These are phyloP conservation scores for Penicilliopsis zonata DNA, from an alignment of 495 filamentous ascomycete species.

Conservation along the genomic window DNA sequence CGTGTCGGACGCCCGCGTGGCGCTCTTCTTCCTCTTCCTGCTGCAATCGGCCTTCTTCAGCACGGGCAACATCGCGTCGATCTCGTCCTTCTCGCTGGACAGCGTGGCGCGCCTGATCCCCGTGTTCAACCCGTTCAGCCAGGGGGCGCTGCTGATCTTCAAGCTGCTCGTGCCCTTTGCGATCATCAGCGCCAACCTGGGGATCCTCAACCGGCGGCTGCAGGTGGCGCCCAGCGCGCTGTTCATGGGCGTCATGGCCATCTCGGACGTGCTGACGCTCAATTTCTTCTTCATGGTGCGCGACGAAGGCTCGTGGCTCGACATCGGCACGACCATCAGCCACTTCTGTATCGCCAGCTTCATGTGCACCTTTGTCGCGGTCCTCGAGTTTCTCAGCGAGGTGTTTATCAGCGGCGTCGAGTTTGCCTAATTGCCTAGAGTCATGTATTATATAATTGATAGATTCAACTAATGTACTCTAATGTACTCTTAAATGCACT, in stretches of 20 bases:
- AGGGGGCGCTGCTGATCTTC: slow-evolving; percentile 74
- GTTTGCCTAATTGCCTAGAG: too few species aligned
- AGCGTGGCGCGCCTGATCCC: slow-evolving; percentile 86
- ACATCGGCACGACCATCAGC: slow-evolving; percentile 92
- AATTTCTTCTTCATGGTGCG: slow-evolving; percentile 97
- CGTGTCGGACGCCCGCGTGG: slow-evolving; percentile 71
- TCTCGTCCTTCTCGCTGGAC: slow-evolving; percentile 91
- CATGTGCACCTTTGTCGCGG: slow-evolving; percentile 83
- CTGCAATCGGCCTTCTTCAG: slow-evolving; percentile 95
- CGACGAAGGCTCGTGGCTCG: slow-evolving; percentile 93
- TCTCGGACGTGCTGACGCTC: slow-evolving; percentile 84
- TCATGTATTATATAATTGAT: too few species aligned
- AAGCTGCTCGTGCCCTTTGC: slow-evolving; percentile 93
- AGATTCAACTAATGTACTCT: too few species aligned
- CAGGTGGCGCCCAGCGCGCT: slow-evolving; percentile 72
- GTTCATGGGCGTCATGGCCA: slow-evolving; percentile 90
- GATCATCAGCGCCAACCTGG: slow-evolving; percentile 84
- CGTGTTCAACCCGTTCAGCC: slow-evolving; percentile 86
- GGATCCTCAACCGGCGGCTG: slow-evolving; percentile 77
- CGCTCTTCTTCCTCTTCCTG: slow-evolving; percentile 89
- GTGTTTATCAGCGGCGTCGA: slow-evolving; percentile 73
- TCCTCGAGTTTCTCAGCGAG: slow-evolving; percentile 75
- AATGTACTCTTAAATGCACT: too few species aligned
- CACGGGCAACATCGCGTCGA: slow-evolving; percentile 90
- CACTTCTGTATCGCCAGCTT: slow-evolving; percentile 88